Conservation (phyloP, 2,329 filamentous ascomycete genomes). For the Colletotrichum graminicola region DNA sequence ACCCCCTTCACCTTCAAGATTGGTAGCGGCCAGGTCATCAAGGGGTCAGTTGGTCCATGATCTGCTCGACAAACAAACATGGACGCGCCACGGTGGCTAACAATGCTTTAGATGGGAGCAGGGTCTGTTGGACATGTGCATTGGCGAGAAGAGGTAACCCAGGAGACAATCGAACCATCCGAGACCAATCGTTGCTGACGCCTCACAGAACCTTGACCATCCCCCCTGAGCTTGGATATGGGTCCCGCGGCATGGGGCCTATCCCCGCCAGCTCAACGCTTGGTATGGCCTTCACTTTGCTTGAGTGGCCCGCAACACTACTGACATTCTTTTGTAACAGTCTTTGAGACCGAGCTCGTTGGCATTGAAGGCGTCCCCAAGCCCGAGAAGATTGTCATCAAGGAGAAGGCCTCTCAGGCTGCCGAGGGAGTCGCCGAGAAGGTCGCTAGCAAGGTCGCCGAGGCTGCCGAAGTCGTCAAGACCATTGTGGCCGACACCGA, state of each 20-base stretch:
- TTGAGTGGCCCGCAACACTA: too few relatives aligned
- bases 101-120: slow-evolving; percentile 79
- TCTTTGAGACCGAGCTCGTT: slow-evolving; percentile 93
- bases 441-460: slow-evolving; percentile 59
- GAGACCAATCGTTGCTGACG: slow-evolving; percentile 32
- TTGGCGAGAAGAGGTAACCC: slow-evolving; percentile 83
- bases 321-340: slow-evolving; percentile 52
- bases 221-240: slow-evolving; percentile 88
- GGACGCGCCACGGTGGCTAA: slow-evolving; percentile 36
- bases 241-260: slow-evolving; percentile 79
- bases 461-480: slow-evolving; percentile 65
- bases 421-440: slow-evolving; percentile 58
- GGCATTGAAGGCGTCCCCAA: slow-evolving; percentile 80
- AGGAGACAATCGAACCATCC: slow-evolving; percentile 5
- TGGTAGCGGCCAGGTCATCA: slow-evolving; percentile 86
- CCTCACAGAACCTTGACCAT: slow-evolving; percentile 80
- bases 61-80: neutral
- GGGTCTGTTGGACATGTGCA: slow-evolving; percentile 92
- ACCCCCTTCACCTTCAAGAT: slow-evolving; percentile 83
- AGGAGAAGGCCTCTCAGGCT: slow-evolving; percentile 51
- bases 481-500: slow-evolving; percentile 67
- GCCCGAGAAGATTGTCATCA: slow-evolving; percentile 60
- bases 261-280: slow-evolving; percentile 87
- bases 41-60: slow-evolving; percentile 73
- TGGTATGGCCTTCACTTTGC: slow-evolving; percentile 58